Base-by-base conservation (phyloP, 495 filamentous ascomycete species). In the Daldinia loculata region DNA sequence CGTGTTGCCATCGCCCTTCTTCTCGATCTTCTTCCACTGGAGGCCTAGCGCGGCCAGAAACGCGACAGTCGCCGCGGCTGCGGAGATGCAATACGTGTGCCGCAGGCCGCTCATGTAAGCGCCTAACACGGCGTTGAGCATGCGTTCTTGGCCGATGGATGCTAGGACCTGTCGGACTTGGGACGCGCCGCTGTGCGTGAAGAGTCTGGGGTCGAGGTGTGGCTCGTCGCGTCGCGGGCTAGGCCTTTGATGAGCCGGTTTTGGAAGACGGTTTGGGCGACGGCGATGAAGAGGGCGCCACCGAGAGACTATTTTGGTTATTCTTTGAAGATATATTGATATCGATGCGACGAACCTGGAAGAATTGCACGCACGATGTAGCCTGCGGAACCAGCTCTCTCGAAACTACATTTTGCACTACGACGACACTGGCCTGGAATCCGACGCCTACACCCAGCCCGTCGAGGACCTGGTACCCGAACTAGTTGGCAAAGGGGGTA, bases 221-320 rank as follows among this genome's bases (percentile, higher is more conserved):
- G 79, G 77, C 6, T 74, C 78, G 68, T 71, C 6, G 75, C 78
- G 68, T 71, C 56, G 11, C 38, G 36, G 15, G 53, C 56, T 17
- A 84, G 50, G 43, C 73, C 71, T 0, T 64, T 62, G 27, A 87
- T 81, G 8, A 92, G 79, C 0, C 83, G 81, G 75, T 91, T 89
- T 61, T 86, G 84, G 81, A 93, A 91, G 11, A 92, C 81, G 15
- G 84, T 84, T 76, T 93, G 86, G 0, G 82, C 88, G n/a, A 91
- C 82, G 4, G 88, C 85, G 66, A 91, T 83, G 71, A 90, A 92
- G 55, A 93, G 76, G n/a, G 91, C 86, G 67, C 89, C 90, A 34
- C 91, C 90, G 6, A 94, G 77, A 6, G 82, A 82, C 77, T 56
- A 9, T 52, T 26, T 22, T 26, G 6, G 11, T 52, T 52, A 24